Evolutionary conservation across 108 stramenopile genomes (phyloP).

Genomic region (Nannochloropsis oceanica): DNA sequence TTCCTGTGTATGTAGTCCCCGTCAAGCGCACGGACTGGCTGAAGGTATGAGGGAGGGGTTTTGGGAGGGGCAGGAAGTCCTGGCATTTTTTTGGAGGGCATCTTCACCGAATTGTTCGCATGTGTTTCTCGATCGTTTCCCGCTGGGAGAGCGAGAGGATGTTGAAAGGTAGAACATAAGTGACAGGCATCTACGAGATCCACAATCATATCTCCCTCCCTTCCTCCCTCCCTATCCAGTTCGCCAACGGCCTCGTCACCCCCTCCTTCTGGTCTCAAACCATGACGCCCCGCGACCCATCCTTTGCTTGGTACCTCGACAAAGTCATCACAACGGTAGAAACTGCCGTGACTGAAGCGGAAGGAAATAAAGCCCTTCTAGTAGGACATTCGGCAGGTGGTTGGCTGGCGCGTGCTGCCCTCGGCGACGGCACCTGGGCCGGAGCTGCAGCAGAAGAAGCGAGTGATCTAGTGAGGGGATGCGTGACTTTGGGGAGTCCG

Average conservation of each 20-base stretch:
- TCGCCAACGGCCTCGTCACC: slow-evolving; percentile 48
- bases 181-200: no score
- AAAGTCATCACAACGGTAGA: slow-evolving; percentile 45
- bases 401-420: slow-evolving; percentile 69
- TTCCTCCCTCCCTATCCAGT: neutral
- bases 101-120: no score
- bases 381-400: slow-evolving; percentile 71
- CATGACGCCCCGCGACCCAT: slow-evolving; percentile 46
- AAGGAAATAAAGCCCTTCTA: slow-evolving; percentile 44
- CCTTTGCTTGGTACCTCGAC: slow-evolving; percentile 70
- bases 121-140: no score
- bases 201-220: neutral
- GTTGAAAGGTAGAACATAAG: no score
- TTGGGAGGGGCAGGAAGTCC: no score
- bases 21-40: slow-evolving; percentile 65
- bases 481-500: slow-evolving; percentile 58
- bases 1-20: slow-evolving; percentile 46
- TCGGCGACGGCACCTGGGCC: slow-evolving; percentile 52
- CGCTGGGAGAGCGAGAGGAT: no score
- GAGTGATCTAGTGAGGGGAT: slow-evolving; percentile 7
- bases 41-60: slow-evolving; percentile 11
- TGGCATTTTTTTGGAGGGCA: no score
- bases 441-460: slow-evolving; percentile 10
- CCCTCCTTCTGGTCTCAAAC: slow-evolving; percentile 53
- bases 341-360: slow-evolving; percentile 20